Evolutionary conservation across 108 stramenopile genomes (phyloP).

Genomic region (Discostella stelligeroides): DNA sequence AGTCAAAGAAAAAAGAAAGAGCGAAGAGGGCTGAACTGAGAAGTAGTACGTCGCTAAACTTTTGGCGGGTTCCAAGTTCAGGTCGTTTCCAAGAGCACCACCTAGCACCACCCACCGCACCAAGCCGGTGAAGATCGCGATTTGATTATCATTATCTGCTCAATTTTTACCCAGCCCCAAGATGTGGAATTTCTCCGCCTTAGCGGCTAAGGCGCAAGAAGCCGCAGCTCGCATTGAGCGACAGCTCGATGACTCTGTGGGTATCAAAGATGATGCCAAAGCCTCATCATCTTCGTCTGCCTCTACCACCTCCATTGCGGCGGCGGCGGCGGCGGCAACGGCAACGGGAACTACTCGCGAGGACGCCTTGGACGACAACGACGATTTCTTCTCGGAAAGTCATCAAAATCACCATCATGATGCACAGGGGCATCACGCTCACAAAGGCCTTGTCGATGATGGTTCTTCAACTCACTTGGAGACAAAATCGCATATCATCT

Average conservation of each 20-base stretch:
- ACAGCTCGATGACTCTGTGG: conserved; percentile 48
- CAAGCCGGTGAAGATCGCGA: no score
- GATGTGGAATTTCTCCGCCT: conserved; percentile 43
- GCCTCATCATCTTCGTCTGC: no score
- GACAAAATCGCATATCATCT: no score
- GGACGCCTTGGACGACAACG: conserved; percentile 25
- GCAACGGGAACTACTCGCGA: not conserved
- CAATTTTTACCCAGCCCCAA: no score
- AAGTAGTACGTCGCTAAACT: no score
- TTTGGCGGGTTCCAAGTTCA: no score
- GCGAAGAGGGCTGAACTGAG: no score
- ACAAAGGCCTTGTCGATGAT: conserved; percentile 1
- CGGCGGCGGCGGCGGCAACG: not conserved
- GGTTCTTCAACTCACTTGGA: no score
- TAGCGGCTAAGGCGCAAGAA: conserved; percentile 52
- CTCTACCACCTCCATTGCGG: not conserved
- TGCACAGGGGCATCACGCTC: not conserved
- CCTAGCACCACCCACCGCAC: no score
- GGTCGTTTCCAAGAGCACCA: no score
- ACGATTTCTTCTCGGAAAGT: conserved; percentile 45
- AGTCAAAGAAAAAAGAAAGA: no score
- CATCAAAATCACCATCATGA: not conserved
- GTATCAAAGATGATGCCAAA: conserved; percentile 25
- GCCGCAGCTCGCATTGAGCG: conserved; percentile 44
- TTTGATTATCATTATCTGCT: no score